These are phyloP conservation scores for Adansonia rubrostipa DNA, from an alignment of 441 rosid species.

Conservation along the genomic window DNA sequence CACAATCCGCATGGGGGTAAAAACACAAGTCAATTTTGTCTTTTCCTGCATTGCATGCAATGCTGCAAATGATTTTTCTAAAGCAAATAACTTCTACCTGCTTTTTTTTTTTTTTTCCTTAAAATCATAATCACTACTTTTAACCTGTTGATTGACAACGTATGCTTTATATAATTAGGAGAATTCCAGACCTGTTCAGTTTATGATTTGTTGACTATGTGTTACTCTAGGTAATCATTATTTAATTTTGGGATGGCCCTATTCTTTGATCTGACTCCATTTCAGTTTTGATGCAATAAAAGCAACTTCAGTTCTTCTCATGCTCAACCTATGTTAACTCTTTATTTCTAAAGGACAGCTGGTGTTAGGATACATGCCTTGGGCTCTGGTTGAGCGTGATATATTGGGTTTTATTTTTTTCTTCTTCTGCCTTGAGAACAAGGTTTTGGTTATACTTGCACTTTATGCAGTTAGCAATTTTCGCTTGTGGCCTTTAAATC, in stretches of 20 bases:
- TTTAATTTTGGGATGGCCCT: neutral
- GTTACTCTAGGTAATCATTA: neutral
- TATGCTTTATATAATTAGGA: neutral
- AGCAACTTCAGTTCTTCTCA: neutral
- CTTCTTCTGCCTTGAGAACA: neutral
- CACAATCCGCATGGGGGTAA: constrained; percentile 85
- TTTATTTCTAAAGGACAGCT: constrained; percentile 8
- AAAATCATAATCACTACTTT: neutral
- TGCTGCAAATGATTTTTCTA: constrained; percentile 18
- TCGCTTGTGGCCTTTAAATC: neutral
- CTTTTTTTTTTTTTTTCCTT: neutral
- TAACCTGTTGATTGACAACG: constrained; percentile 7
- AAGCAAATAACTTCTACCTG: constrained; percentile 17
- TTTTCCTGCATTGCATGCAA: constrained; percentile 10
- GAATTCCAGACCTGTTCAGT: neutral
- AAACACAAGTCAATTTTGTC: constrained; percentile 24
- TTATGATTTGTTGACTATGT: constrained; percentile 2
- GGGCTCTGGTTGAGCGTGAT: neutral
- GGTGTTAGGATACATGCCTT: neutral
- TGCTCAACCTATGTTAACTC: neutral
- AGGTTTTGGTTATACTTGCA: neutral
- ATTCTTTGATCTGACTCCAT: neutral
- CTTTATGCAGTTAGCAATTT: neutral
- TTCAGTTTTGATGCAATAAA: neutral
- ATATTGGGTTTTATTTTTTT: neutral